phyloP scores from a whole-genome alignment of 257 asterid species.

The Apocynum venetum region DNA sequence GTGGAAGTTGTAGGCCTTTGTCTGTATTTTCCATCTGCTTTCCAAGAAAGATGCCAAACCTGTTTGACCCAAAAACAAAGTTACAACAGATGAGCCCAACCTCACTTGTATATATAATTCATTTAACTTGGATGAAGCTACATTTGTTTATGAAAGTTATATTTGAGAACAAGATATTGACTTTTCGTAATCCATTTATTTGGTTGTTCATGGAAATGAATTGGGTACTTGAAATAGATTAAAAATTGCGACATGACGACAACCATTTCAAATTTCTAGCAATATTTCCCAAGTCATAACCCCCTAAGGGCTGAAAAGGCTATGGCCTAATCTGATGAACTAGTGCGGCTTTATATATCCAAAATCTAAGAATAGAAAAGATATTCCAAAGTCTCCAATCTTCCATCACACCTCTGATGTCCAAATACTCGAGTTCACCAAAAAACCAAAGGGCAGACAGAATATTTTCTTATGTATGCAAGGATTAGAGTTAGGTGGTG shows the following conservation, averaged over 20 bases:
- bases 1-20: constrained; percentile 9
- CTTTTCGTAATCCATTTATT: not conserved
- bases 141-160: not conserved
- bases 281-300: not conserved
- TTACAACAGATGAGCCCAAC: too few relatives aligned
- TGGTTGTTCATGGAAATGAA: not conserved
- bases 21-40: constrained; percentile 17
- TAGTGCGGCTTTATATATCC: too few relatives aligned
- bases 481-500: too few relatives aligned
- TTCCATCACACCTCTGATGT: too few relatives aligned
- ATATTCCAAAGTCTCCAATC: too few relatives aligned
- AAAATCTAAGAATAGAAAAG: too few relatives aligned
- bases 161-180: constrained; percentile 12
- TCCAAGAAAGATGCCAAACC: not conserved
- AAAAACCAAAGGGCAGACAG: too few relatives aligned
- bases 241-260: not conserved
- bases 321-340: too few relatives aligned
- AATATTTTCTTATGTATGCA: too few relatives aligned
- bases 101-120: not conserved
- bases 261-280: not conserved
- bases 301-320: too few relatives aligned
- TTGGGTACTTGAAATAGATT: not conserved
- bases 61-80: not conserved
- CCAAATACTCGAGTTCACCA: too few relatives aligned
- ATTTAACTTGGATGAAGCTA: not conserved